These are phyloP conservation scores for Mycena crocata DNA, from an alignment of 768 basidiomycete species.

Conservation along the genomic window DNA sequence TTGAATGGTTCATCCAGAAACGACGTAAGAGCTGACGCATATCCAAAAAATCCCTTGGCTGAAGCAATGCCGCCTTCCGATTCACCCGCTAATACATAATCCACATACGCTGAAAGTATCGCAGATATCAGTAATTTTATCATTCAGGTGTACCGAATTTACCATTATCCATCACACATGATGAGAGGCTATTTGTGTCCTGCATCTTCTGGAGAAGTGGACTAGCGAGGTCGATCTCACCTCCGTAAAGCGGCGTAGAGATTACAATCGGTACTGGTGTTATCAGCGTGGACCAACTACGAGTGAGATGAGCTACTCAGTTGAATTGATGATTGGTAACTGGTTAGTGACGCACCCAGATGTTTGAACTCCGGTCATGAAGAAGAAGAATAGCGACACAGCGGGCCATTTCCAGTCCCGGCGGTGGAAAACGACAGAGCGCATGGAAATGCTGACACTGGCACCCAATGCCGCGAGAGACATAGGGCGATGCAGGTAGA, in stretches of 20 bases:
- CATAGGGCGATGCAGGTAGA: slow-evolving; percentile 19
- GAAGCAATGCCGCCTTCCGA: too few relatives aligned
- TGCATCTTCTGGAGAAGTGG: slow-evolving; percentile 9
- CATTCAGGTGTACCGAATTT: not conserved
- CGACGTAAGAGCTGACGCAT: too few relatives aligned
- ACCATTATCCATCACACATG: not conserved
- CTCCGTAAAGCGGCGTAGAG: slow-evolving; percentile 5
- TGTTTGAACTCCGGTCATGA: slow-evolving; percentile 21
- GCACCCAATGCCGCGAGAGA: slow-evolving; percentile 12
- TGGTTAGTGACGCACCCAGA: slow-evolving; percentile 5
- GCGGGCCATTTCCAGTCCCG: slow-evolving; percentile 20
- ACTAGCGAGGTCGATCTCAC: slow-evolving; percentile 20
- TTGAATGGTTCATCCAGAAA: slow-evolving; percentile 8
- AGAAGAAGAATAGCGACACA: slow-evolving; percentile 3
- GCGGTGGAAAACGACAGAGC: slow-evolving; percentile 13
- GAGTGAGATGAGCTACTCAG: not conserved
- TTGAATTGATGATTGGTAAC: not conserved
- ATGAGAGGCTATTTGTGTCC: not conserved
- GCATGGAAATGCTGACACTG: slow-evolving; percentile 14
- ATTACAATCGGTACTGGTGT: slow-evolving; percentile 12
- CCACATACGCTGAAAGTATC: too few relatives aligned
- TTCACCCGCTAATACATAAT: too few relatives aligned
- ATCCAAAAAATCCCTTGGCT: too few relatives aligned
- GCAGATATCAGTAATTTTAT: too few relatives aligned
- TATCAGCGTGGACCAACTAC: slow-evolving; percentile 13